Evolutionary conservation across 176 grass and related monocot species (phyloP), one percentile per base, ranked within the genome.

Genomic region (Rhynchospora breviuscula): DNA sequence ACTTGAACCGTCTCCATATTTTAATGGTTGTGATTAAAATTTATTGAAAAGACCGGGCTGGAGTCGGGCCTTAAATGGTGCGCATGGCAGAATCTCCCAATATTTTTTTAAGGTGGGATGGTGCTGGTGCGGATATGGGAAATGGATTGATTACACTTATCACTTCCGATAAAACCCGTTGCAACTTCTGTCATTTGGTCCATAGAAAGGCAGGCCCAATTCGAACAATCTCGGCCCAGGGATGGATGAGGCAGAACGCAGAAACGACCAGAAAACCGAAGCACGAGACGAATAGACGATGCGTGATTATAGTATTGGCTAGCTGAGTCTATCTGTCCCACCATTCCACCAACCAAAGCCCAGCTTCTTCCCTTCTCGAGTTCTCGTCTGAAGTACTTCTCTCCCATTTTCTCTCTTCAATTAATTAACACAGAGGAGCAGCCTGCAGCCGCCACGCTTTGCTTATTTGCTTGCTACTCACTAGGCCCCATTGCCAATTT

Each of bases 401-500:
- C 35, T 49, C 3, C 44, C 10, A 45, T 70, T 21, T 53, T 75
- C 47, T 75, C 3, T 47, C 70, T 74, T 21, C 19, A 4, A 33
- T 56, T 7, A 52, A 14, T 10, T 51, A 23, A 22, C 26, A 47
- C 45, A 51, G 2, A 51, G 70, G 8, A 77, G 26, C 73, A 29
- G 73, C 73, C 73, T 56, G 26, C 73, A 29, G 73, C 73, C 73
- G 73, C 73, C 49, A 23, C 72, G 46, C 72, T 33, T 78, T 4
- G 73, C 51, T 18, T 18, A 12, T 33, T 78, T 4, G 73, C 51
- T 18, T 17, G 22, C 56, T 7, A 35, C 2, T 48, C 35, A 29
- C 49, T 56, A 56, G 23, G 49, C 26, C 2, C 13, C 73, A 73
- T 49, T 73, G 13, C 2, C 13, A 48, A 73, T 73, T 72, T 73